Percentiles rank a stretch among this genome's conserved stretches.
Evolutionary conservation across 1,284 basidiomycete genomes (phyloP).

Genomic region (Moesziomyces parantarcticus): DNA sequence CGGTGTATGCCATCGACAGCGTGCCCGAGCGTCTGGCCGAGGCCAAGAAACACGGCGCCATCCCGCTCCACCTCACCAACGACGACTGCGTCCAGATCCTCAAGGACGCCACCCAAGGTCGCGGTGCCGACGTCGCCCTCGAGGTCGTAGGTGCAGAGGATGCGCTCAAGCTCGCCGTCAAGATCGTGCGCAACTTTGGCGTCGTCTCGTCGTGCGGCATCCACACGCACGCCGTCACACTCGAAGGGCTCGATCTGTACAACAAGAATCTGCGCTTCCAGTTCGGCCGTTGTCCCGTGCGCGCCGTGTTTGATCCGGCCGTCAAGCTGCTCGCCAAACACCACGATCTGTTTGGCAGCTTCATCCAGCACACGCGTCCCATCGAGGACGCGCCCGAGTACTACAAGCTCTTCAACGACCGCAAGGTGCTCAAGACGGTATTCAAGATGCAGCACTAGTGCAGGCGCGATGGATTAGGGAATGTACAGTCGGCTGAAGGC

Average conservation of each 20-base stretch:
- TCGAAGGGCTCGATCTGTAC: conserved; percentile 74
- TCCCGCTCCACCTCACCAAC: conserved; percentile 59
- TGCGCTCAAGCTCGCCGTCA: conserved; percentile 79
- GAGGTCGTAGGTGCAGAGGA: conserved; percentile 82
- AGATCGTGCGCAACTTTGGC: conserved; percentile 82
- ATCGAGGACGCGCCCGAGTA: conserved; percentile 61
- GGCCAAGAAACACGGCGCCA: conserved; percentile 59
- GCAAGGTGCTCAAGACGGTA: conserved; percentile 51
- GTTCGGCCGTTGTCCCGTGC: conserved; percentile 84
- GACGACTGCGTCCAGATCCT: conserved; percentile 45
- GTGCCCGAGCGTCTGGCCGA: conserved; percentile 65
- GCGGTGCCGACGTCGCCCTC: conserved; percentile 70
- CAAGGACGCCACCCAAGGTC: conserved; percentile 60
- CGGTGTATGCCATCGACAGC: conserved; percentile 66
- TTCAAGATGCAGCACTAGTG: conserved; percentile 40
- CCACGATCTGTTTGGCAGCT: conserved; percentile 57
- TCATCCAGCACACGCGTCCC: conserved; percentile 60
- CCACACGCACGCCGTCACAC: conserved; percentile 65
- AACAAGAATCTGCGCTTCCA: conserved; percentile 79
- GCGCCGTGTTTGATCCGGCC: conserved; percentile 59
- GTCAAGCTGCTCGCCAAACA: conserved; percentile 57
- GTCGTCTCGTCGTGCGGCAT: conserved; percentile 83
- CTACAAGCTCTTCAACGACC: conserved; percentile 61
- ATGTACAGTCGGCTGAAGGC: conserved; percentile 58
- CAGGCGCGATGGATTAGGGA: conserved; percentile 21